phyloP scores from a whole-genome alignment of 345 rosid genomes.

The Salix exigua region DNA sequence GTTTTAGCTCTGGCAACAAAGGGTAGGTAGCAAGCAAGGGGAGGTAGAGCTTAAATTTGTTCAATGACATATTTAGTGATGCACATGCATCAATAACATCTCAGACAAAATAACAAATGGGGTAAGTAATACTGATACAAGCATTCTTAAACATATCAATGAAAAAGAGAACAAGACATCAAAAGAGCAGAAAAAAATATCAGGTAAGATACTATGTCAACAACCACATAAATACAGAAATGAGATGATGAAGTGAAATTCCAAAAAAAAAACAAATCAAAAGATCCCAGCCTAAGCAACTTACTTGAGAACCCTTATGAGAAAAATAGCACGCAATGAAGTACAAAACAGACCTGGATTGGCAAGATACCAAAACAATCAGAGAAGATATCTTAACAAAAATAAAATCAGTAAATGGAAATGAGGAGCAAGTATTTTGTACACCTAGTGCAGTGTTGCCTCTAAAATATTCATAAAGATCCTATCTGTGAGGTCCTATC shows the following conservation, averaged over 20 bases:
- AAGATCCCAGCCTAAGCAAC: slow-evolving; percentile 22
- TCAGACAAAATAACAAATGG: too few relatives aligned
- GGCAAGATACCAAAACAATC: slow-evolving; percentile 21
- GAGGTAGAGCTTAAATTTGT: too few relatives aligned
- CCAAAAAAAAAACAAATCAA: background rate
- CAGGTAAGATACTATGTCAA: background rate
- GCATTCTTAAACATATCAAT: too few relatives aligned
- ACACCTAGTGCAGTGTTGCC: background rate
- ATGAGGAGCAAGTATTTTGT: background rate
- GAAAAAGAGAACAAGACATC: too few relatives aligned
- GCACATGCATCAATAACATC: too few relatives aligned
- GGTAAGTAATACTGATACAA: too few relatives aligned
- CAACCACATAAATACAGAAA: background rate
- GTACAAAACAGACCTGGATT: slow-evolving; percentile 71
- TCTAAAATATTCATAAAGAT: background rate
- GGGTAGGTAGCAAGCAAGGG: background rate
- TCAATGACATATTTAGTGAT: too few relatives aligned
- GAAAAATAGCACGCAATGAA: slow-evolving; percentile 78
- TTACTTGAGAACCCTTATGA: slow-evolving; percentile 78
- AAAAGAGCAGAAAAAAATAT: too few relatives aligned
- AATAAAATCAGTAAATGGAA: background rate
- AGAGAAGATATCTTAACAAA: background rate
- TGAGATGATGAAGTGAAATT: background rate
- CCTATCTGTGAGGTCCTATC: background rate
- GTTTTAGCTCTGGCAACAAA: background rate